These are phyloP conservation scores for Bipolaris bicolor DNA, from an alignment of 2,329 filamentous ascomycete genomes.

Conservation along the genomic window DNA sequence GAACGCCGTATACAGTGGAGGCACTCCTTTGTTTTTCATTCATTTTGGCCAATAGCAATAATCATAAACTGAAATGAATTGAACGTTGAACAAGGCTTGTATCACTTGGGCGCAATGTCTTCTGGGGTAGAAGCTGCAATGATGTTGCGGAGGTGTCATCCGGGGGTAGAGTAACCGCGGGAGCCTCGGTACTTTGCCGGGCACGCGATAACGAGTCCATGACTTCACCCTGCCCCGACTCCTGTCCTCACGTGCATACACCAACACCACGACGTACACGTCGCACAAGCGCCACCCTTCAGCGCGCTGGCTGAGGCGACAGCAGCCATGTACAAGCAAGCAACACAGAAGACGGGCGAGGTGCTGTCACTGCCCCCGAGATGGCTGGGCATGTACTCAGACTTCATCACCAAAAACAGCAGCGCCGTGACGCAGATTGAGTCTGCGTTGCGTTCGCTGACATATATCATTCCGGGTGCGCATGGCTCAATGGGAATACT, in stretches of 20 bases:
- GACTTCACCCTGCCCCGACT: constrained; percentile 31
- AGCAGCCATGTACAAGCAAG: constrained; percentile 46
- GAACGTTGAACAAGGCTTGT: not conserved
- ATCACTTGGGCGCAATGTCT: not conserved
- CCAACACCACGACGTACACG: constrained; percentile 23
- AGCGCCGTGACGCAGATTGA: constrained; percentile 95
- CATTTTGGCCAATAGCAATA: not conserved
- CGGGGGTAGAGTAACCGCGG: constrained; percentile 19
- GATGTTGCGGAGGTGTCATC: constrained; percentile 12
- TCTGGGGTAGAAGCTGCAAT: not conserved
- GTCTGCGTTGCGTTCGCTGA: constrained; percentile 87
- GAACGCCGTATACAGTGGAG: not conserved
- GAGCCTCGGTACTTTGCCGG: constrained; percentile 42
- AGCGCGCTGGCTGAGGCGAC: constrained; percentile 28
- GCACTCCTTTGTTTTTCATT: not conserved
- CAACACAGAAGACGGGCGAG: constrained; percentile 50
- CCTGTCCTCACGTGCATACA: constrained; percentile 33
- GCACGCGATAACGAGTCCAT: constrained; percentile 21
- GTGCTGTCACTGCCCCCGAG: constrained; percentile 66
- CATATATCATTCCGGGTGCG: constrained; percentile 89
- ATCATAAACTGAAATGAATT: not conserved
- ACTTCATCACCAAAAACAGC: constrained; percentile 94
- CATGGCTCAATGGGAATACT: constrained; percentile 11
- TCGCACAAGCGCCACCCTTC: constrained; percentile 16
- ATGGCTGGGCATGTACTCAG: constrained; percentile 76